Evolutionary conservation across 2,329 filamentous ascomycete species (phyloP), one percentile per base, ranked within the genome.

Genomic region (Lasiodiplodia gonubiensis): DNA sequence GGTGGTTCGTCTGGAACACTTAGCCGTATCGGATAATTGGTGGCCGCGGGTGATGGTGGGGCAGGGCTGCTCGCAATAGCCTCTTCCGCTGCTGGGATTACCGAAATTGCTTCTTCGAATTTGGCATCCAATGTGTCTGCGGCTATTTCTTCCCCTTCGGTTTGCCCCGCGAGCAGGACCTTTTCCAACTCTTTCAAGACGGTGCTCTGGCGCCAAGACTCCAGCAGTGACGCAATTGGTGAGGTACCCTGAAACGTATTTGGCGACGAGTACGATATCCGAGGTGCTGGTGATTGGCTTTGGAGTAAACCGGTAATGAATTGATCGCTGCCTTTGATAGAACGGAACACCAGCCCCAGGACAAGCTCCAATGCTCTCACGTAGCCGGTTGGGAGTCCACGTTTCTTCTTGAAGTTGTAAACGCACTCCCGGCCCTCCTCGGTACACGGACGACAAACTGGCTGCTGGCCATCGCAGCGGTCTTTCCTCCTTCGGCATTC

Each of bases 401-500:
- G 49, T 25, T 52, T 54, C 12, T 33, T 54, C 51, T 18, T 30
- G 25, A 27, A 27, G 7, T 54, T 54, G 51, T 54, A 54, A 8
- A 14, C 33, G 51, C 51, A 54, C 3, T 54, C 14, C 27, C 51
- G 11, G 51, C 51, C 21, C 27, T 27, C 51, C 14, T 54, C 51
- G 14, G 51, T n/a, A n/a, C 51, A 54, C 23, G 25, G 5, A 1
- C 27, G 51, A 27, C 51, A 54, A 14, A 27, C n/a, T 21, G 51
- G 51, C 27, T 54, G 25, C 18, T 11, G 51, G 1, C 51, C 51
- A 21, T 54, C 51, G 27, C 51, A 54, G 27, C 51, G 51, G 51
- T 54, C 51, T 21, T 54, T 54, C 27, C 51, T 33, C 7, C 27
- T 54, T 6, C 51, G 51, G 51, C 25, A 54, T 33, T 54, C 51